Evolutionary conservation across 2,329 filamentous ascomycete genomes (phyloP), one percentile per base, ranked within the genome.

Genomic region (Colletotrichum spinosum): DNA sequence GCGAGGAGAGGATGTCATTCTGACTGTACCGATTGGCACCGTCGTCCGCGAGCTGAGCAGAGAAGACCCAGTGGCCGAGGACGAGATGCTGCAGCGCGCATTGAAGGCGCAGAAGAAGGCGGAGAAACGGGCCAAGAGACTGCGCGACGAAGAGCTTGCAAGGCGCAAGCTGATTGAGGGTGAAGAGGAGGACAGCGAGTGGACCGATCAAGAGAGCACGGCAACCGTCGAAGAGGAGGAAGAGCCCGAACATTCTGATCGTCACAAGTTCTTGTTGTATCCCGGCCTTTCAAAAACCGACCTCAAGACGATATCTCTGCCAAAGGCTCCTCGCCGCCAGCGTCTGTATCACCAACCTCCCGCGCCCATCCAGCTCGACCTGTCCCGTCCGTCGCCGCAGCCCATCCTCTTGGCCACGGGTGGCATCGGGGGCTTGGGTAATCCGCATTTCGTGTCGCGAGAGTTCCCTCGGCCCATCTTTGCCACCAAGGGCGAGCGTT

Each of bases 1-100:
- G 71, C 86, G 93, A 69, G 96, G 96, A 54, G 90, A 95, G 12
- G 96, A 99, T 76, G 78, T 97, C 6, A 82, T 98, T 72, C 88
- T 99, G 67, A 91, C 92, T 38, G 96, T 99, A 0, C 96, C 96
- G 0, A 92, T 98, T 6, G 96, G 96, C 4, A 99, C 96, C 0
- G 89, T 99, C 2, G 86, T 99, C 3, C 86, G 92, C 38, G 96
- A 99, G 78, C 80, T 97, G 4, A 87, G 88, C 69, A 85, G 96
- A 42, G 81, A 89, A 57, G 94, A 98, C 74, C 93, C 94, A 0
- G 83, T 92, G 6, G 87, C 86, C 8, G 90, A 94, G 55, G 91
- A 94, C 72, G 75, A 74, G 10, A 70, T 78, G 37, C 69, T 74
- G 12, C 65, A 65, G 45, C 65, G 65, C 50, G 52, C 65, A n/a